Conservation (phyloP, 106 monocot genomes). For the Dendrobium catenatum region DNA sequence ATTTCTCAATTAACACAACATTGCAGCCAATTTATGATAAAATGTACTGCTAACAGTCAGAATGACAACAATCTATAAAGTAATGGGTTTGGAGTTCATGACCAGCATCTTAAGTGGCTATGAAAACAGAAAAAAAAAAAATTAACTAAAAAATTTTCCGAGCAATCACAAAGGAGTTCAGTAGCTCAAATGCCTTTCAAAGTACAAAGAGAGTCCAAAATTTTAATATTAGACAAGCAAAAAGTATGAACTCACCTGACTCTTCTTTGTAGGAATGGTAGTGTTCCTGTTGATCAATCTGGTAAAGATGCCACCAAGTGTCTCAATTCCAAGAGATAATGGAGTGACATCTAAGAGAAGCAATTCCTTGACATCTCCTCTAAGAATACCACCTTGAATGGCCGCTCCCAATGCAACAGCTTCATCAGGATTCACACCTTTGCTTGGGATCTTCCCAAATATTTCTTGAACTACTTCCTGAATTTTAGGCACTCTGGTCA, state of each 20-base stretch:
- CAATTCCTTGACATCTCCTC: constrained; percentile 81
- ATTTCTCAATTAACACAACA: background rate
- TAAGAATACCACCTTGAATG: constrained; percentile 71
- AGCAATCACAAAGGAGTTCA: background rate
- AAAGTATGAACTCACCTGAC: constrained; percentile 37
- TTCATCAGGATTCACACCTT: constrained; percentile 92
- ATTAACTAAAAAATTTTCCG: background rate
- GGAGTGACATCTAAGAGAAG: constrained; percentile 70
- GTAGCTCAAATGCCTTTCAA: background rate
- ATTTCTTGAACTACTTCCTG: constrained; percentile 67
- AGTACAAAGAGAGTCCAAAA: background rate
- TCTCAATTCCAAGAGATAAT: constrained; percentile 63
- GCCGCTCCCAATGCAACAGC: constrained; percentile 83
- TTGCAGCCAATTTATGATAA: background rate
- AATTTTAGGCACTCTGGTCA: constrained; percentile 83
- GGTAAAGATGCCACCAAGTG: constrained; percentile 70
- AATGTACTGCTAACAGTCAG: too few relatives aligned
- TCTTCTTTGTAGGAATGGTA: constrained; percentile 70
- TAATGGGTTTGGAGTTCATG: too few relatives aligned
- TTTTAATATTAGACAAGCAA: too few relatives aligned
- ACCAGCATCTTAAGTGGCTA: background rate
- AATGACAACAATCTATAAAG: too few relatives aligned
- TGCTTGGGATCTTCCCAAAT: constrained; percentile 74
- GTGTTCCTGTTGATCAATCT: constrained; percentile 67
- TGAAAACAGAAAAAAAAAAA: background rate